Base-by-base conservation (phyloP, 306 rosid species). In the Lathyrus tuberosus region DNA sequence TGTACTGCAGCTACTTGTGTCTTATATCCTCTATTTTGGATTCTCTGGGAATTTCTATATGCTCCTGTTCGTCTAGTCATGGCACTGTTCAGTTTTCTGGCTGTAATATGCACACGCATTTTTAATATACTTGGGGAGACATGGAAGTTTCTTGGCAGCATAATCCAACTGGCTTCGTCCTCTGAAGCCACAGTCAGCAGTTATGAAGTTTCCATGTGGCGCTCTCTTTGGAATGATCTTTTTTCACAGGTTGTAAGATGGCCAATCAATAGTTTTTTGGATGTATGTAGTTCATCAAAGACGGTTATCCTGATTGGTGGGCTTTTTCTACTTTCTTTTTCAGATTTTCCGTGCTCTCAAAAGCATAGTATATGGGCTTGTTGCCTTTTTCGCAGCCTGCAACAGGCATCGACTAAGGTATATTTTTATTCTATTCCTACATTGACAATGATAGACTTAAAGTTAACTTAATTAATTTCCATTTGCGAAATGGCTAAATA, bases 401-500 rank as follows among this genome's bases (percentile, higher is more conserved):
- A 94, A 94, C 71, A 81, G 97, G 86, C 98, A 94, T 89, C 89
- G 97, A 18, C 95, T 94, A 48, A 94, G 98, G 98, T 90, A 73
- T 70, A 67, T 58, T 74, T 68, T 17, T 75, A 20, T 65, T 67
- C 51, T 40, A 6, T 81, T 53, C 43, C 44, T 54, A 53, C 78
- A 24, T 13, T 56, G 51, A 30, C 37, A 56, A 12, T 5, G 16
- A 24, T 54, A 54, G 37, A 26, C 17, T 51, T 24, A 13, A 22
- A 28, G 40, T 28, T 57, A 14, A 57, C 28, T 57, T 14, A 30
- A 57, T 28, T 57, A 28, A 28, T 28, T 57, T 28, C 12, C 62
- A 57, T 57, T 57, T 57, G 5, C 28, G 41, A 28, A 14, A 57
- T 28, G 41, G 41, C 63, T 57, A 20, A 57, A 28, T 28, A 30